Evolutionary conservation across 2,329 filamentous ascomycete species (phyloP), one percentile per base, ranked within the genome.

Genomic region (Colletotrichum sansevieriae): DNA sequence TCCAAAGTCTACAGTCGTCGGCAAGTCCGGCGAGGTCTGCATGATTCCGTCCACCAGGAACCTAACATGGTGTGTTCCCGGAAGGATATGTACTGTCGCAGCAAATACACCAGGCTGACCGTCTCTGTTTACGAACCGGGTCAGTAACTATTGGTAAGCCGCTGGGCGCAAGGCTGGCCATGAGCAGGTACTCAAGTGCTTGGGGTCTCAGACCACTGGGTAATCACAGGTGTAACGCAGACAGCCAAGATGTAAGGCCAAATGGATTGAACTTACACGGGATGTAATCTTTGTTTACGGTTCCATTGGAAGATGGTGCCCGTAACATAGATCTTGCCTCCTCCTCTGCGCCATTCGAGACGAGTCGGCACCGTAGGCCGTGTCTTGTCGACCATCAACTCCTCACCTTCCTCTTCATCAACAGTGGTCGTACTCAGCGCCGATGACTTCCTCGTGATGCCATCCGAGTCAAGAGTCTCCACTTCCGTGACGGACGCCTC

Each of bases 221-320:
- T 39, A 57, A 12, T 15, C 56, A 69, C 55, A 49, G 29, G 56
- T 52, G 56, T 44, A 37, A 71, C 63, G 74, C 70, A 54, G 61
- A 52, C 70, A 72, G 59, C 73, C 71, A 68, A 58, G 54, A 59
- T 46, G 33, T 41, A 55, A 44, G 35, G 10, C 13, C 13, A 41
- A 52, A 18, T 29, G 49, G 62, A 46, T 39, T 51, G 47, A 44
- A 89, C 92, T 88, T 88, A 97, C 94, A 93, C 91, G 79, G 88
- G 90, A 79, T 94, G 90, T 76, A 99, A 84, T 74, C 92, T 89
- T 78, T 95, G 97, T 82, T 98, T 98, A 78, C 92, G 91, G 81
- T 97, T 94, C 96, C 96, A 99, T 78, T 95, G 93, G 74, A 97
- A 97, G 77, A 98, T 98, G 20, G 96, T 98, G 72, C 95, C 95